Percentiles rank a stretch among this genome's conserved stretches.
Conservation (phyloP, 352 stramenopile genomes). For the Phytophthora cactorum region DNA sequence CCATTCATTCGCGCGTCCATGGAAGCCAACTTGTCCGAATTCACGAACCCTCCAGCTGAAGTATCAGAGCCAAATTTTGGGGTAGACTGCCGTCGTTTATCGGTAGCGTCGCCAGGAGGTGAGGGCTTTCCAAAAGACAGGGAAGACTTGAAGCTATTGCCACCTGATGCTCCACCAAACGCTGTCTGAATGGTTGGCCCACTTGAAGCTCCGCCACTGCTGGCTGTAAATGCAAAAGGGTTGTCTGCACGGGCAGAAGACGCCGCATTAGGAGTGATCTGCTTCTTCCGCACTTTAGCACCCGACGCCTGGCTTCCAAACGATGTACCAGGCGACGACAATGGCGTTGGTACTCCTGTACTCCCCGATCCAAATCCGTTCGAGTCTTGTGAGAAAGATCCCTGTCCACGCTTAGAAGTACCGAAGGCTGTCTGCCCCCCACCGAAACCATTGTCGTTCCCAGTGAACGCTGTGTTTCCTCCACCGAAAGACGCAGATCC, state of each 20-base stretch:
- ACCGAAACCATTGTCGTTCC: conserved; percentile 28
- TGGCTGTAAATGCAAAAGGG: conserved; percentile 27
- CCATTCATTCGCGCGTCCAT: conserved; percentile 45
- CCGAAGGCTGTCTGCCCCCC: conserved; percentile 22
- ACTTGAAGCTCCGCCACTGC: conserved; percentile 2
- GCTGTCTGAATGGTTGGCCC: conserved; percentile 20
- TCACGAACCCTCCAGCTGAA: conserved; percentile 24
- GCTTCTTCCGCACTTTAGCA: conserved; percentile 35
- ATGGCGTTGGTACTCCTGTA: conserved; percentile 13
- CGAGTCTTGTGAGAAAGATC: conserved; percentile 16
- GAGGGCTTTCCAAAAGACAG: conserved; percentile 24
- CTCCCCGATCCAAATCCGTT: conserved; percentile 24
- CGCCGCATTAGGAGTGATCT: conserved; percentile 20
- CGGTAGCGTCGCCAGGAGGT: conserved; percentile 3
- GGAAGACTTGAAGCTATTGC: conserved; percentile 16
- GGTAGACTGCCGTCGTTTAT: conserved; percentile 28
- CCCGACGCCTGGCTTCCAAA: conserved; percentile 38
- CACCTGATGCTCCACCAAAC: conserved; percentile 30
- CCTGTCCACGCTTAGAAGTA: conserved; percentile 21
- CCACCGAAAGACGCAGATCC: conserved; percentile 18
- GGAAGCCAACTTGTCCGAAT: conserved; percentile 18
- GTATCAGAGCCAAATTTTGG: conserved; percentile 23
- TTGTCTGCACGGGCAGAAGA: conserved; percentile 23
- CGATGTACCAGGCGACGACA: conserved; percentile 28
- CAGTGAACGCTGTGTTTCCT: conserved; percentile 11